Evolutionary conservation across 2,329 filamentous ascomycete species (phyloP).

Genomic region (Intubia oerlemansii): DNA sequence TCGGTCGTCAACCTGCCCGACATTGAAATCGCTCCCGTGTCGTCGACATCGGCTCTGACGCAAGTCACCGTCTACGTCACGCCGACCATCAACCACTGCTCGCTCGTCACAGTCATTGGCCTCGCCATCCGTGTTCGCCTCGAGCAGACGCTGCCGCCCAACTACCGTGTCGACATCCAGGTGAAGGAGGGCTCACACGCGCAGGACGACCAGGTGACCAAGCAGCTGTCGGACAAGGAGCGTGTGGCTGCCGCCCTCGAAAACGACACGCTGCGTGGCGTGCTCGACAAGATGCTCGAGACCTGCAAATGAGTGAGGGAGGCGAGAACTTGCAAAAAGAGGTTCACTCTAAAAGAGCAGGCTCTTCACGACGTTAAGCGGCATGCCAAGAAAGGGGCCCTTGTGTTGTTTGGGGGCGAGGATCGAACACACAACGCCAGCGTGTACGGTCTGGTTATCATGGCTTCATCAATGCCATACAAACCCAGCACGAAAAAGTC

Average conservation of each 20-base stretch:
- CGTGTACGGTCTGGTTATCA: no score
- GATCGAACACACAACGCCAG: no score
- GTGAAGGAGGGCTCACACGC: constrained; percentile 95
- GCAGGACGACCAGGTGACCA: constrained; percentile 88
- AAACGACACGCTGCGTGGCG: constrained; percentile 73
- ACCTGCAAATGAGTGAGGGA: constrained; percentile 42
- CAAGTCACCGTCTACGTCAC: constrained; percentile 76
- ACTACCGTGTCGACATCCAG: constrained; percentile 77
- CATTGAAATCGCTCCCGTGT: constrained; percentile 53
- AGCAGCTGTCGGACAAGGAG: constrained; percentile 92
- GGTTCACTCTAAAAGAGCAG: no score
- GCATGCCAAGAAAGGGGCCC: no score
- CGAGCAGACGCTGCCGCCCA: constrained; percentile 75
- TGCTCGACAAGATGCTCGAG: constrained; percentile 84
- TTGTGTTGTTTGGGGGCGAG: no score
- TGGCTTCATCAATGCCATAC: no score
- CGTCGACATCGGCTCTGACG: constrained; percentile 28
- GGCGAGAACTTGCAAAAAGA: no score
- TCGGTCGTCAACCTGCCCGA: constrained; percentile 93
- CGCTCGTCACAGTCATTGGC: constrained; percentile 86
- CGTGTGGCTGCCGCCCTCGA: constrained; percentile 85
- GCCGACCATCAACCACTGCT: constrained; percentile 93
- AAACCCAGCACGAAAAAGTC: no score
- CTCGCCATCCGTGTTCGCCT: constrained; percentile 79
- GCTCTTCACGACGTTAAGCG: no score